Conservation (phyloP, 2,329 filamentous ascomycete genomes). For the Parastagonospora nodorum region DNA sequence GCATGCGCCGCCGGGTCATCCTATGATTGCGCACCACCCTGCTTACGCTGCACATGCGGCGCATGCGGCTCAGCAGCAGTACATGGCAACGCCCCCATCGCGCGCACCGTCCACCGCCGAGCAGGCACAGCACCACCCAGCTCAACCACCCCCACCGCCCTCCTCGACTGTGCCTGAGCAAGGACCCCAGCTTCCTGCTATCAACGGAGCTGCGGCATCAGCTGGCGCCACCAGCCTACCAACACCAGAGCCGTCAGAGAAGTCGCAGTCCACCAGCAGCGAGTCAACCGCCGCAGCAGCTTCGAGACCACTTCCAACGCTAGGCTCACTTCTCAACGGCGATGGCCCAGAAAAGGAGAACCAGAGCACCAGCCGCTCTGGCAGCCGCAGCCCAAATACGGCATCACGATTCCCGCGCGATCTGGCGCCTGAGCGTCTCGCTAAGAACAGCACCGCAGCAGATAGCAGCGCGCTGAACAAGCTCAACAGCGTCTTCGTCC, state of each 20-base stretch:
- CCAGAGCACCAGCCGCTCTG: slow-evolving; percentile 45
- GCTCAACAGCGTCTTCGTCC: slow-evolving; percentile 42
- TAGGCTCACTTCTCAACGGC: slow-evolving; percentile 41
- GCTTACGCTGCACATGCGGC: slow-evolving; percentile 33
- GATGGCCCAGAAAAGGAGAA: slow-evolving; percentile 35
- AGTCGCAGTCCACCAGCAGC: slow-evolving; percentile 51
- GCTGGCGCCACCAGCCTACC: slow-evolving; percentile 34
- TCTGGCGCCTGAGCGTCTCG: slow-evolving; percentile 37
- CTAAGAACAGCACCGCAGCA: slow-evolving; percentile 38
- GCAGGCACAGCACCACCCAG: slow-evolving; percentile 50
- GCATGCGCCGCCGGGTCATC: slow-evolving; percentile 42
- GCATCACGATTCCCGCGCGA: slow-evolving; percentile 35
- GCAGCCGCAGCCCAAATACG: slow-evolving; percentile 50
- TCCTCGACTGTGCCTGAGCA: slow-evolving; percentile 34
- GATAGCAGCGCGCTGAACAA: slow-evolving; percentile 40
- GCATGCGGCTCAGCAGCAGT: slow-evolving; percentile 42
- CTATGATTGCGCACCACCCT: slow-evolving; percentile 34
- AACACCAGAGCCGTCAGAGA: slow-evolving; percentile 41
- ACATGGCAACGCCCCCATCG: slow-evolving; percentile 45
- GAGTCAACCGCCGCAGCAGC: slow-evolving; percentile 32
- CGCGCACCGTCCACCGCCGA: slow-evolving; percentile 49
- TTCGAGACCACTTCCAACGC: slow-evolving; percentile 54
- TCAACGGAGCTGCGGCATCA: slow-evolving; percentile 32
- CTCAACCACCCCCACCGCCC: slow-evolving; percentile 22
- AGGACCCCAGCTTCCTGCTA: slow-evolving; percentile 43